Conservation (phyloP, 148 eudicot species). For the Silene conica region DNA sequence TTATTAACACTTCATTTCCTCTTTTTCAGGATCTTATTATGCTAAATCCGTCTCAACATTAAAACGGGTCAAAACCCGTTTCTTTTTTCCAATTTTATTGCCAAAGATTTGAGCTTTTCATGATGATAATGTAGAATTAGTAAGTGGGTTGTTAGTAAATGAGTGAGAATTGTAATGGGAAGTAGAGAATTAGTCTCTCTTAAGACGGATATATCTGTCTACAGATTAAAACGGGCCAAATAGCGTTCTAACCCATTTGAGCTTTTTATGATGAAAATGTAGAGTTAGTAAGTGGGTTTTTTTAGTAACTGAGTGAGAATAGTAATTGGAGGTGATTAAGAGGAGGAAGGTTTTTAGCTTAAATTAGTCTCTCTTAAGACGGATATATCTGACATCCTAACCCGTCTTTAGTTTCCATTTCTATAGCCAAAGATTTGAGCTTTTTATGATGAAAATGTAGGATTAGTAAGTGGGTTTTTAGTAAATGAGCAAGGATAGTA, state of each 20-base stretch:
- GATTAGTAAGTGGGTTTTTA: background rate
- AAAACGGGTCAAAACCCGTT: background rate
- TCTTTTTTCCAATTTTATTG: background rate
- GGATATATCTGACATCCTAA: no score
- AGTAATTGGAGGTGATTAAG: no score
- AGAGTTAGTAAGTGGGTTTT: no score
- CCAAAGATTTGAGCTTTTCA: conserved; percentile 10
- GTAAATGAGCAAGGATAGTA: background rate
- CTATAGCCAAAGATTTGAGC: background rate
- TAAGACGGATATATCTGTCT: no score
- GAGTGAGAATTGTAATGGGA: conserved; percentile 8
- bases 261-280: no score
- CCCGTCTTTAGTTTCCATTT: background rate
- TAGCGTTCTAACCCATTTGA: no score
- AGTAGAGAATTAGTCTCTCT: no score
- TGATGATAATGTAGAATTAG: background rate
- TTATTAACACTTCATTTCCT: conserved; percentile 18
- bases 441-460: conserved; percentile 3
- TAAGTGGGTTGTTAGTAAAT: background rate
- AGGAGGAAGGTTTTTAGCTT: no score
- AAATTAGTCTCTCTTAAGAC: no score
- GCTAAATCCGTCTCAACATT: background rate
- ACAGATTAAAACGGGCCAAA: no score
- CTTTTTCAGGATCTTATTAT: conserved; percentile 25
- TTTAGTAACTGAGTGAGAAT: no score